Conservation (phyloP, 129 eudicot genomes). For the Gnaphalium uliginosum region DNA sequence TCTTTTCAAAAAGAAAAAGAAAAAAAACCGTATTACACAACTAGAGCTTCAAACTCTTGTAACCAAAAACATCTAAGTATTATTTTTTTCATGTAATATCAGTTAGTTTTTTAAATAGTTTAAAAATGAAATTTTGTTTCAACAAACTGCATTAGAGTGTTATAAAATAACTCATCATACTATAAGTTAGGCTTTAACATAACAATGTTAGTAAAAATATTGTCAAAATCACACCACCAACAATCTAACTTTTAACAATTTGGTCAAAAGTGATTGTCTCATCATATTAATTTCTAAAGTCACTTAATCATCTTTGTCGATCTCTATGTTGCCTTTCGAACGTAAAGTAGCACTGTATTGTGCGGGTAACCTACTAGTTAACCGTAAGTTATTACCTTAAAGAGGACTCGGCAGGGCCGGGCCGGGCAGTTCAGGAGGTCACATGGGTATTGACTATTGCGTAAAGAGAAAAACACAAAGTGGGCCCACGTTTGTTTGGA, state of each 20-base stretch:
- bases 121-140: too few species aligned
- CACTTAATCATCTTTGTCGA: neutral
- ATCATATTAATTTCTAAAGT: neutral
- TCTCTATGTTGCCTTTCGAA: too few species aligned
- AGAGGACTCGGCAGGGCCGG: neutral
- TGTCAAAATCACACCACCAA: neutral
- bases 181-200: neutral
- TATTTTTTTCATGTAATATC: too few species aligned
- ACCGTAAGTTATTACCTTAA: too few species aligned
- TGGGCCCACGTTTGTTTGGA: slow-evolving; percentile 19
- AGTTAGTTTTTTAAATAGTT: too few species aligned
- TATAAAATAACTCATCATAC: neutral
- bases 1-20: too few species aligned
- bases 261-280: neutral
- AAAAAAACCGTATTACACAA: too few species aligned
- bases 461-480: slow-evolving; percentile 23
- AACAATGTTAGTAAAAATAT: neutral
- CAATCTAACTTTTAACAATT: neutral
- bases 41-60: too few species aligned
- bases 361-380: too few species aligned
- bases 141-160: neutral
- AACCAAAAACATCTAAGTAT: too few species aligned
- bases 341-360: too few species aligned
- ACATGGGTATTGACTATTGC: slow-evolving; percentile 34
- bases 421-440: slow-evolving; percentile 17